Conservation (phyloP, 805 yeast species). For the Pichia thaimueangensis region DNA sequence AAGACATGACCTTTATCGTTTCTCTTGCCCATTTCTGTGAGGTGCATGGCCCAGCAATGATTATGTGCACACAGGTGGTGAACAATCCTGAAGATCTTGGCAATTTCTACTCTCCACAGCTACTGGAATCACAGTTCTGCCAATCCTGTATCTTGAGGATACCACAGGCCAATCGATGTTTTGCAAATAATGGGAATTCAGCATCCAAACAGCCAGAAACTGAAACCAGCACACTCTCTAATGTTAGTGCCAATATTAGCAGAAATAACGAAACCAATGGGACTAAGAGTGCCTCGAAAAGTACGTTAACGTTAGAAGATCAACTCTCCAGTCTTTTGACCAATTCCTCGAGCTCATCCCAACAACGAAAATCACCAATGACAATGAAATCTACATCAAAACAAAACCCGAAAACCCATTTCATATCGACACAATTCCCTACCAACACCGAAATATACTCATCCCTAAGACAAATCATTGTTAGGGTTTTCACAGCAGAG, state of each 20-base stretch:
- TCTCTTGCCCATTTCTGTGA: slow-evolving; percentile 73
- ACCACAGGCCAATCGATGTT: slow-evolving; percentile 2
- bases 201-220: background rate
- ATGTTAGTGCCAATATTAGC: background rate
- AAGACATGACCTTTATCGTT: slow-evolving; percentile 40
- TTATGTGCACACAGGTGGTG: slow-evolving; percentile 52
- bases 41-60: slow-evolving; percentile 65
- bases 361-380: slow-evolving; percentile 4
- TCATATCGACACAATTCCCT: slow-evolving; percentile 58
- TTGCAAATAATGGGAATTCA: too few relatives aligned
- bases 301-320: slow-evolving; percentile 8
- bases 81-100: slow-evolving; percentile 4
- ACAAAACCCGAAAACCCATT: slow-evolving; percentile 23
- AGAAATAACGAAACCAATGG: background rate
- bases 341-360: background rate
- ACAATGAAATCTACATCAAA: slow-evolving; percentile 12
- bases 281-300: background rate
- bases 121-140: slow-evolving; percentile 36
- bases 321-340: slow-evolving; percentile 6
- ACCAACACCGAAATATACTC: slow-evolving; percentile 44
- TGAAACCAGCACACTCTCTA: background rate
- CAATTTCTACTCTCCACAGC: slow-evolving; percentile 34
- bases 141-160: slow-evolving; percentile 47
- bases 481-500: slow-evolving; percentile 63
- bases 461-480: slow-evolving; percentile 50